Evolutionary conservation across 352 stramenopile species (phyloP), one percentile per base, ranked within the genome.

Genomic region (Globisporangium viniferum): DNA sequence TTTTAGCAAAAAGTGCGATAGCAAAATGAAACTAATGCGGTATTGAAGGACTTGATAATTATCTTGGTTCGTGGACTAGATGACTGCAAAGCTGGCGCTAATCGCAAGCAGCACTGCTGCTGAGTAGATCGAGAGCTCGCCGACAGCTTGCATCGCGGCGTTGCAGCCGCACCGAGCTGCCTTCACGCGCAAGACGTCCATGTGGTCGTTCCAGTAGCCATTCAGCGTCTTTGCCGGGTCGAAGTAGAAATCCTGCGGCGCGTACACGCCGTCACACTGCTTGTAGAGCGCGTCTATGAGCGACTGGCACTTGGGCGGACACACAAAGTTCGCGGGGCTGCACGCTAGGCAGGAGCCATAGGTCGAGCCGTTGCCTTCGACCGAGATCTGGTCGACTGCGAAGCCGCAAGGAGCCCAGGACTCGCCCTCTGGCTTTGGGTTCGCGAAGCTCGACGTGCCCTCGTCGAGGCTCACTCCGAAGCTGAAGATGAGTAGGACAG

Each of bases 201-300:
- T 78, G 59, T 89, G 70, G 72, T 90, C 84, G 68, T 88, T 85
- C 73, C 82, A 92, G 73, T 80, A 88, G 33, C 84, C 84, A 20
- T 74, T 71, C 31, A 92, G 73, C 31, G 73, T 86, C 54, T 77
- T 64, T 0, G 79, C 74, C 1, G 82, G 79, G 61, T 92, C 82
- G 71, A 92, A 92, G 49, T 76, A 85, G 33, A 73, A 62, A 64
- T 89, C 82, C 46, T 89, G 82, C 0, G 84, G 82, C 6, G 84
- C 72, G 59, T 83, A 87, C 0, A 92, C 84, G 10, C 71, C 74
- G 68, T 89, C 78, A 67, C 84, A 92, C 55, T 88, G 67, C 60
- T 80, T 62, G 76, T 91, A 92, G 48, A 91, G 68, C 39, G 84
- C 79, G 59, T 90, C 65, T 56, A 92, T 83, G n/a, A 92, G 79